Conservation (phyloP, 257 asterid species). For the Euphrasia confusa region DNA sequence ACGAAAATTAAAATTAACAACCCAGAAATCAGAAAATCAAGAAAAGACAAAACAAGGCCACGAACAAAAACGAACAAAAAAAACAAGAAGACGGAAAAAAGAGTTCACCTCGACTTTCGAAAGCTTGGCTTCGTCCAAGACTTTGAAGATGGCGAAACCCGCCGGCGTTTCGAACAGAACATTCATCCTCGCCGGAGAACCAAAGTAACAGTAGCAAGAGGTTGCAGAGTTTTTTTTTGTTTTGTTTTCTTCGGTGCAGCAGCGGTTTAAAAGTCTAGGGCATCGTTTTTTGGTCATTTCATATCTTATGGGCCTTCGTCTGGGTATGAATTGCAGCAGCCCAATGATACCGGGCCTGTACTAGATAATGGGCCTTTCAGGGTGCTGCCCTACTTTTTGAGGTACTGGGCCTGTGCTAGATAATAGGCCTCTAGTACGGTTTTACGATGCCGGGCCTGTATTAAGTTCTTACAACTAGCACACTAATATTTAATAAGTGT, state of each 20-base stretch:
- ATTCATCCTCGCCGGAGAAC: slow-evolving; percentile 20
- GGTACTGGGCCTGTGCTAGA: too few relatives aligned
- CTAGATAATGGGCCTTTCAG: too few relatives aligned
- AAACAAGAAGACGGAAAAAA: neutral
- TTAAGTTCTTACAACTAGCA: too few relatives aligned
- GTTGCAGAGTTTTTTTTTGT: neutral
- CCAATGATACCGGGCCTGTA: too few relatives aligned
- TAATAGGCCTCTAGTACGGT: too few relatives aligned
- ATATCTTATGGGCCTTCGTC: neutral
- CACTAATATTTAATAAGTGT: too few relatives aligned
- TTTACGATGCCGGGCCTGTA: too few relatives aligned
- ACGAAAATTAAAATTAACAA: neutral
- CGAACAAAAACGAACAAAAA: too few relatives aligned
- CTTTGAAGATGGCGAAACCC: slow-evolving; percentile 41
- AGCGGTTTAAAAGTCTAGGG: neutral
- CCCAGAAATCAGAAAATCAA: neutral
- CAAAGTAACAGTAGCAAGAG: too few relatives aligned
- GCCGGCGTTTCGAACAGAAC: slow-evolving; percentile 44
- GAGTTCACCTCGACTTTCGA: slow-evolving; percentile 39
- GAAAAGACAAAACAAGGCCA: neutral
- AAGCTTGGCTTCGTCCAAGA: slow-evolving; percentile 41
- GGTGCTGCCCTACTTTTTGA: too few relatives aligned
- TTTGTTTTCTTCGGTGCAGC: neutral
- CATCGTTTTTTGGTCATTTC: neutral
- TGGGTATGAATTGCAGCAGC: too few relatives aligned